Conservation (phyloP, 805 yeast genomes). For the Suhomyces prunicola region DNA sequence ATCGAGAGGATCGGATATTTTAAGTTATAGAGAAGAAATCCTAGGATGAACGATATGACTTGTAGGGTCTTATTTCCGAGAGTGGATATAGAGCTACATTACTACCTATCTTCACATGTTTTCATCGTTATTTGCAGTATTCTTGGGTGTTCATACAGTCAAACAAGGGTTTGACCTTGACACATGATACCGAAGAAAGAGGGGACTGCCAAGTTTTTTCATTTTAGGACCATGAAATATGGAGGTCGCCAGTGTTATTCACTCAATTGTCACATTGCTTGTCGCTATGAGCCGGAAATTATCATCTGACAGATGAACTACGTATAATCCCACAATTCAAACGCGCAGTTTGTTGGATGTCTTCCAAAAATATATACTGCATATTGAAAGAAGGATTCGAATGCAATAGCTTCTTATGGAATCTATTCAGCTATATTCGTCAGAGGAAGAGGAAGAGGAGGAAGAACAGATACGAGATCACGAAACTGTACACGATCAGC, state of each 20-base stretch:
- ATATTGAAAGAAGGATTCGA: not conserved
- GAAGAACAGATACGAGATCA: constrained; percentile 8
- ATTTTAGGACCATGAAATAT: not conserved
- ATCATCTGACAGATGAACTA: not conserved
- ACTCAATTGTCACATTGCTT: not conserved
- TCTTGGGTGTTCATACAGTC: not conserved
- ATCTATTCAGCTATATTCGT: not conserved
- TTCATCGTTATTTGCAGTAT: not conserved
- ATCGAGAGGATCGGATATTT: not conserved
- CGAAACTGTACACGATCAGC: not conserved
- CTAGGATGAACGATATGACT: not conserved
- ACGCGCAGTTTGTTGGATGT: not conserved
- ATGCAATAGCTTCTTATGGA: not conserved
- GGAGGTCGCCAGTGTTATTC: not conserved
- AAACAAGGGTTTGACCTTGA: not conserved
- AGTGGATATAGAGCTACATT: not conserved
- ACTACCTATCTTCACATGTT: not conserved
- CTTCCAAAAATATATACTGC: not conserved
- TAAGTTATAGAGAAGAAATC: too few species aligned
- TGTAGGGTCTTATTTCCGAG: not conserved
- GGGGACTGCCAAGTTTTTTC: not conserved
- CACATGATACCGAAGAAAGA: not conserved
- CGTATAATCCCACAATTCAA: not conserved
- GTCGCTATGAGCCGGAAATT: not conserved
- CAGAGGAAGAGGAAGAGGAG: not conserved